Evolutionary conservation across 2,329 filamentous ascomycete genomes (phyloP).

Genomic region (Macrophomina pseudophaseolina): DNA sequence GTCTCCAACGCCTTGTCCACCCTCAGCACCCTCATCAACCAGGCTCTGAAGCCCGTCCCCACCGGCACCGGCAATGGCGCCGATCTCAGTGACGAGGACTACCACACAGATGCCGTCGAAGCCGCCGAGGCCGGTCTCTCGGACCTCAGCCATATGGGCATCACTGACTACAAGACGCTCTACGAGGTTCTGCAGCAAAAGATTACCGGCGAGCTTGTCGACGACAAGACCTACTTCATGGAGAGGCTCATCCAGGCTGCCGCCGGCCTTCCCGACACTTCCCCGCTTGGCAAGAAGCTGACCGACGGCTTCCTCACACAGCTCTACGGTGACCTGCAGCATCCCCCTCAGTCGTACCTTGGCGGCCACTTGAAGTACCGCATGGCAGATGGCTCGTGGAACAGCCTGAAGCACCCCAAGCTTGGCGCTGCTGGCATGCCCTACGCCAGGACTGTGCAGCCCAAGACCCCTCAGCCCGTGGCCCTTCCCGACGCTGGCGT

Average conservation of each 20-base stretch:
- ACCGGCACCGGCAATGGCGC: conserved; percentile 52
- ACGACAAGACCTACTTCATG: conserved; percentile 69
- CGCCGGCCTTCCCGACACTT: conserved; percentile 48
- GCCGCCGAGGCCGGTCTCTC: conserved; percentile 39
- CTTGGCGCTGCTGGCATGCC: conserved; percentile 69
- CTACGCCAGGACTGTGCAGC: conserved; percentile 71
- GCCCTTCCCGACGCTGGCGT: conserved; percentile 68
- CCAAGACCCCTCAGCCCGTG: conserved; percentile 61
- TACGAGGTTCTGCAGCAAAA: conserved; percentile 43
- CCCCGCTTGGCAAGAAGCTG: conserved; percentile 44
- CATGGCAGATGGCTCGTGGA: conserved; percentile 56
- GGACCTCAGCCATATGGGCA: conserved; percentile 41
- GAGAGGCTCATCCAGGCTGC: conserved; percentile 60
- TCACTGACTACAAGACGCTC: conserved; percentile 45
- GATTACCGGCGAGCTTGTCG: conserved; percentile 57
- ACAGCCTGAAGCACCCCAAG: conserved; percentile 66
- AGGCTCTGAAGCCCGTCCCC: conserved; percentile 38
- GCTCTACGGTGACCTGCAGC: conserved; percentile 55
- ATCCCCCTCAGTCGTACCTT: conserved; percentile 53
- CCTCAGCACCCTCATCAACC: conserved; percentile 37
- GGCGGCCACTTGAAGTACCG: conserved; percentile 53
- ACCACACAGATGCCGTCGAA: conserved; percentile 37
- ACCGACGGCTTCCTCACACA: conserved; percentile 52
- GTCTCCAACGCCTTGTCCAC: conserved; percentile 24
- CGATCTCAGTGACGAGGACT: conserved; percentile 40